phyloP scores from a whole-genome alignment of 202 grass and related monocot genomes.

The Eragrostis tef region DNA sequence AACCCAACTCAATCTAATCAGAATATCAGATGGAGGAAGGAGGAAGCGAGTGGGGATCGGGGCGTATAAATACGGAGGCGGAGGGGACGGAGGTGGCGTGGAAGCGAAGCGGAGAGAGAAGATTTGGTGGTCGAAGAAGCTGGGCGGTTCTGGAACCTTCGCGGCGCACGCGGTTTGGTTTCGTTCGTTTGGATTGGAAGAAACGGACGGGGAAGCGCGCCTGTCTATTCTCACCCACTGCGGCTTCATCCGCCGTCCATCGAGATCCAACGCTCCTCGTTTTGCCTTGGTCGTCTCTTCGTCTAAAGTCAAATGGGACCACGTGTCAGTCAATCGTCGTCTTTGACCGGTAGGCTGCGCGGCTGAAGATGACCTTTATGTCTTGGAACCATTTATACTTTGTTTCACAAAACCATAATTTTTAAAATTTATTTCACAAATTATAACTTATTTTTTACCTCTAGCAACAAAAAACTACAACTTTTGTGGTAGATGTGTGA shows the following conservation, averaged over 20 bases:
- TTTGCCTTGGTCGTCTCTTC: background rate
- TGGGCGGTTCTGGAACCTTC: conserved; percentile 43
- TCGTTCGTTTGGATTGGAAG: background rate
- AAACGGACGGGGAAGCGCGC: background rate
- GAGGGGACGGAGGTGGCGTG: conserved; percentile 9
- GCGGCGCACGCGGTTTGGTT: background rate
- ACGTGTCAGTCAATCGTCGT: no score
- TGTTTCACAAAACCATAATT: no score
- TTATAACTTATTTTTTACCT: no score
- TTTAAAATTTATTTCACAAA: no score
- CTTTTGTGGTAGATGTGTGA: no score
- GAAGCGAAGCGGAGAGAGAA: background rate
- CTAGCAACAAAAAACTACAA: no score
- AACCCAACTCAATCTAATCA: background rate
- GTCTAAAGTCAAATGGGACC: no score
- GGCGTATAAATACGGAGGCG: conserved; percentile 8
- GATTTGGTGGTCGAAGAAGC: conserved; percentile 24
- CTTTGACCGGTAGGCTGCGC: no score
- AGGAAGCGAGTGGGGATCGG: background rate
- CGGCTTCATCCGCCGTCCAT: background rate
- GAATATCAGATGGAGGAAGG: no score
- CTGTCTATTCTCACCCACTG: background rate
- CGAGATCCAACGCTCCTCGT: background rate
- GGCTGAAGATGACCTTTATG: no score
- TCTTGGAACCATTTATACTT: no score